These are phyloP conservation scores for Trametes cubensis DNA, from an alignment of 768 basidiomycete species.

Conservation along the genomic window DNA sequence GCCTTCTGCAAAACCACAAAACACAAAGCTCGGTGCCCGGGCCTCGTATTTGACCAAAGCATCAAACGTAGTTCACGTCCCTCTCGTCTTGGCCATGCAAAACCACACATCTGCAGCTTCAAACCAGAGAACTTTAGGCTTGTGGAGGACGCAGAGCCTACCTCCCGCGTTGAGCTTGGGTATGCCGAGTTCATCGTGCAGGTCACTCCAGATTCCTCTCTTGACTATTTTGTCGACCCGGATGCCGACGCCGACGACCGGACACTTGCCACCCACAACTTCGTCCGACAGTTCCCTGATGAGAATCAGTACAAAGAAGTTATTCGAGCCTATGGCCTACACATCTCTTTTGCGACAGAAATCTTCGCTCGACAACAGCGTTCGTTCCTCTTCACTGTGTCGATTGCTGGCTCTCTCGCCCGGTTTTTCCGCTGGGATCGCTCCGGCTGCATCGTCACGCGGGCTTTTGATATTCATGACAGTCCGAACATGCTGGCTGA, in stretches of 20 bases:
- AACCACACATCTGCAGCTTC: constrained; percentile 19
- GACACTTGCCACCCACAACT: neutral
- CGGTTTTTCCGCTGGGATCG: constrained; percentile 40
- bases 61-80: neutral
- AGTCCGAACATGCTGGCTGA: constrained; percentile 29
- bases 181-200: constrained; percentile 21
- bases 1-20: neutral
- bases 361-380: constrained; percentile 34
- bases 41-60: constrained; percentile 7
- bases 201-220: neutral
- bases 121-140: neutral
- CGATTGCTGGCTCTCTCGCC: constrained; percentile 29
- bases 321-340: neutral
- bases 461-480: constrained; percentile 30
- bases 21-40: constrained; percentile 10
- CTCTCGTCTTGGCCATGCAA: neutral
- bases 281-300: constrained; percentile 2
- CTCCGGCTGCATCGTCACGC: constrained; percentile 36
- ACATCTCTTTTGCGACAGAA: neutral
- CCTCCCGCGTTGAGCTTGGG: constrained; percentile 1
- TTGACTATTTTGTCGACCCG: constrained; percentile 19
- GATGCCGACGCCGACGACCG: neutral
- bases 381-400: constrained; percentile 33
- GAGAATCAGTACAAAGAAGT: no score
- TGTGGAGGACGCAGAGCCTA: neutral